Evolutionary conservation across 75 land plant species (phyloP).

Genomic region (Azolla pinnata): DNA sequence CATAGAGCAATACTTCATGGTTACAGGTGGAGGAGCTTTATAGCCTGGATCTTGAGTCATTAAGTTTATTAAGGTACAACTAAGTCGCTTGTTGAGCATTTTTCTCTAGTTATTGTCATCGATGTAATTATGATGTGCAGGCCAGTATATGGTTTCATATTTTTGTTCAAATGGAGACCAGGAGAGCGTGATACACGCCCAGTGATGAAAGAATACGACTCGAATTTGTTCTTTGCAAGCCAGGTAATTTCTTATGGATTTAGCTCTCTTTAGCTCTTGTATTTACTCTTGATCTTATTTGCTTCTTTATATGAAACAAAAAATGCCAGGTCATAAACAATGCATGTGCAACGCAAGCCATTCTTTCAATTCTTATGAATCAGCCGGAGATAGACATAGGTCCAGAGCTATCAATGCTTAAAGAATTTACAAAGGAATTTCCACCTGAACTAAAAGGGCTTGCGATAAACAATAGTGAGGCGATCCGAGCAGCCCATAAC

Average conservation of each 20-base stretch:
- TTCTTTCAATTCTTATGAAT: conserved; percentile 91
- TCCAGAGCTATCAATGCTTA: conserved; percentile 65
- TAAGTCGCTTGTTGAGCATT: neutral
- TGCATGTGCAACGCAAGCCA: conserved; percentile 99
- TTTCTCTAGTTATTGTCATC: neutral
- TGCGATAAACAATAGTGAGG: conserved; percentile 93
- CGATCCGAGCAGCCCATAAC: conserved; percentile 93
- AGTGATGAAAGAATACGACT: conserved; percentile 64
- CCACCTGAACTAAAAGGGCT: conserved; percentile 95
- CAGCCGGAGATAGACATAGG: conserved; percentile 83
- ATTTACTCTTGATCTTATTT: too few relatives aligned
- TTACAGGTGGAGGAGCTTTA: conserved; percentile 96
- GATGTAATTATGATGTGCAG: conserved; percentile 23
- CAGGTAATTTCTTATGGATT: too few relatives aligned
- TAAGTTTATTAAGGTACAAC: conserved; percentile 51
- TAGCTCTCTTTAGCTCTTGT: too few relatives aligned
- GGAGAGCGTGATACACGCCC: conserved; percentile 85
- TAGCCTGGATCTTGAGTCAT: conserved; percentile 77
- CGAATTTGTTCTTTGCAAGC: conserved; percentile 89
- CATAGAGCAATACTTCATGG: too few relatives aligned
- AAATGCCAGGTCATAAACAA: conserved; percentile 89
- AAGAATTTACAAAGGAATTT: conserved; percentile 80
- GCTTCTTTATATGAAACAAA: too few relatives aligned
- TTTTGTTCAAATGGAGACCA: conserved; percentile 97
- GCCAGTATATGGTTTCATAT: conserved; percentile 91